Evolutionary conservation across 257 asterid genomes (phyloP).

Genomic region (Solanum pinnatisectum): DNA sequence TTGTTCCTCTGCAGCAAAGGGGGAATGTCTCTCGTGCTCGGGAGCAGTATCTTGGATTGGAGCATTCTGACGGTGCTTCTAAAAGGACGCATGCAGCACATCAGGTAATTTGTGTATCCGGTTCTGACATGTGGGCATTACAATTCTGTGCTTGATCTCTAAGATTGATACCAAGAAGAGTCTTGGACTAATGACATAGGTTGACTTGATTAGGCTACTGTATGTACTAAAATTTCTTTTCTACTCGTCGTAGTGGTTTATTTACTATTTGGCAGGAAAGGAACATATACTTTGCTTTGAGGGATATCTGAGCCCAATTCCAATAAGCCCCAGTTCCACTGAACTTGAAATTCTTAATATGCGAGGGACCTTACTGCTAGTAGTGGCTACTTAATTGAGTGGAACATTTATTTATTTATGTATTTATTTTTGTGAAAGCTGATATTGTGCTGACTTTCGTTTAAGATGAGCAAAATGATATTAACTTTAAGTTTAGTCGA

Average conservation of each 20-base stretch:
- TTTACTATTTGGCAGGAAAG: background rate
- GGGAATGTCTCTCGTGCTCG: slow-evolving; percentile 23
- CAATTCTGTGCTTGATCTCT: background rate
- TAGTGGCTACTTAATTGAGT: background rate
- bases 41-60: slow-evolving; percentile 62
- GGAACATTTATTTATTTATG: background rate
- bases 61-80: slow-evolving; percentile 38
- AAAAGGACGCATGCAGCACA: slow-evolving; percentile 30
- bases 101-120: slow-evolving; percentile 25
- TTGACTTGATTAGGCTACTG: background rate
- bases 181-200: background rate
- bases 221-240: background rate
- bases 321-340: background rate
- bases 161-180: background rate
- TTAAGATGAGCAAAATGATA: too few species aligned
- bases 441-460: background rate
- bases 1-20: slow-evolving; percentile 22
- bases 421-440: background rate
- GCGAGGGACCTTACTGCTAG: background rate
- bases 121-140: background rate
- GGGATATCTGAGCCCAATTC: background rate
- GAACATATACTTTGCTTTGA: background rate
- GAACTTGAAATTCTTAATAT: background rate
- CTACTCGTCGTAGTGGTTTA: background rate
- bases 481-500: too few species aligned